Percentiles rank a stretch among this genome's conserved stretches.
phyloP scores from a whole-genome alignment of 2,329 filamentous ascomycete genomes.

The Fusarium foetens region DNA sequence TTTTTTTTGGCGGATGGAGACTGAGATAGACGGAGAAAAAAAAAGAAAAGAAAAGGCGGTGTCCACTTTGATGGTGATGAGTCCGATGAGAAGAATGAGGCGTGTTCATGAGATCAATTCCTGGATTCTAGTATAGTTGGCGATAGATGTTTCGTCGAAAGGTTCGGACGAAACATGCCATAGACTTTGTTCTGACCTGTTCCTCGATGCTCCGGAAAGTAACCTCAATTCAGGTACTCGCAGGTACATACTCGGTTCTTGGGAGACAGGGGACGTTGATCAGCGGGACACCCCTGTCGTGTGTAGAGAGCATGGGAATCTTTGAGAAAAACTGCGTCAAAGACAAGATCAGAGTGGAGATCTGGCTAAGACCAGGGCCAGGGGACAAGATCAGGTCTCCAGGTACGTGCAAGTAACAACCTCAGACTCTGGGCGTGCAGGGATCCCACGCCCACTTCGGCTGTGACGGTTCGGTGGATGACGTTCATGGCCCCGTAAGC shows the following conservation, averaged over 20 bases:
- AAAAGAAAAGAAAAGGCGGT: constrained; percentile 15
- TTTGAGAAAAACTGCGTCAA: constrained; percentile 25
- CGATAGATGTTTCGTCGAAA: constrained; percentile 10
- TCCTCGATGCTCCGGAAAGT: neutral
- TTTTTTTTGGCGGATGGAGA: neutral
- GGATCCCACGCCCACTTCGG: constrained; percentile 25
- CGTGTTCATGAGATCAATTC: neutral
- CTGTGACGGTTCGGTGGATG: constrained; percentile 36
- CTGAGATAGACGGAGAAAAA: neutral
- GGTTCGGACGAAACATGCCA: constrained; percentile 13
- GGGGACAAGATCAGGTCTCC: constrained; percentile 19
- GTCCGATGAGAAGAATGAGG: constrained; percentile 1
- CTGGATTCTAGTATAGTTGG: neutral
- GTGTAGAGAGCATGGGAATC: constrained; percentile 29
- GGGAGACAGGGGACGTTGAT: constrained; percentile 32
- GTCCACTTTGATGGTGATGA: neutral
- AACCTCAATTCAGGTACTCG: constrained; percentile 22
- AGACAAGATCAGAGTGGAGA: constrained; percentile 31
- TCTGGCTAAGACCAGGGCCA: constrained; percentile 21
- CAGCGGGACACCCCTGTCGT: constrained; percentile 36
- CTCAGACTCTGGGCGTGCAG: constrained; percentile 8
- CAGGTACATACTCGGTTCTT: constrained; percentile 23
- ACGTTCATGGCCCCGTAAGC: constrained; percentile 30
- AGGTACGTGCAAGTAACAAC: constrained; percentile 16
- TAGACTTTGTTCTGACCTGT: neutral